Evolutionary conservation across 1,139 yeast species (phyloP), one percentile per base, ranked within the genome.

Genomic region (Protomyces macrosporus): DNA sequence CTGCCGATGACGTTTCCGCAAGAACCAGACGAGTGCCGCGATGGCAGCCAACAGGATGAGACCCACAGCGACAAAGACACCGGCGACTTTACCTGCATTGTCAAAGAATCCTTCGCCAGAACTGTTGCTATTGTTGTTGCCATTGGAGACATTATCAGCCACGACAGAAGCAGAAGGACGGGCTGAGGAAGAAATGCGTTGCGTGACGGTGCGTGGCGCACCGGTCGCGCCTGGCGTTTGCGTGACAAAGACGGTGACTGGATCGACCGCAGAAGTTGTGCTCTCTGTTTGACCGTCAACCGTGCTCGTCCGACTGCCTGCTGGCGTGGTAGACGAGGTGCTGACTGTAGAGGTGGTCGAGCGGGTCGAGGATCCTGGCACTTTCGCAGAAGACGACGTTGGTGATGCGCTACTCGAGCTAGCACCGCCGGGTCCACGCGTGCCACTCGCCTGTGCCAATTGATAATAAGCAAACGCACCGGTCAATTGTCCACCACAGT

Each of bases 21-120:
- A 60, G 14, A 65, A 67, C 39, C 75, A 68, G 63, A 71, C 69
- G 7, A 72, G 62, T 1, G 78, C 66, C 0, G 67, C 73, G 1
- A 82, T 67, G 1, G 83, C 56, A 0, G 79, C 83, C 0, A 79
- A 70, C 0, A 75, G 82, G 2, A 82, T 83, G 3, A 85, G 71
- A 1, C 87, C 90, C 4, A 86, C 90, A 0, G 82, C 90, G 0
- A 87, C 81, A 73, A 86, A 86, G 0, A 86, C 84, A 10, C 90
- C 90, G 0, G 89, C 90, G 0, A 86, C 90, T 69, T 84, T 84
- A 0, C 88, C 89, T 64, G 78, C 81, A 60, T 81, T 75, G 67
- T 80, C 80, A 72, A 84, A 85, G 70, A 84, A 79, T 9, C 37
- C 71, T 14, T 48, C 30, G 36, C 53, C 33, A 42, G 48, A 50